A percentile compares a stretch with the other conserved stretches of the same genome.
Conservation (phyloP, 441 rosid genomes). For the Pelargonium citronellum region DNA sequence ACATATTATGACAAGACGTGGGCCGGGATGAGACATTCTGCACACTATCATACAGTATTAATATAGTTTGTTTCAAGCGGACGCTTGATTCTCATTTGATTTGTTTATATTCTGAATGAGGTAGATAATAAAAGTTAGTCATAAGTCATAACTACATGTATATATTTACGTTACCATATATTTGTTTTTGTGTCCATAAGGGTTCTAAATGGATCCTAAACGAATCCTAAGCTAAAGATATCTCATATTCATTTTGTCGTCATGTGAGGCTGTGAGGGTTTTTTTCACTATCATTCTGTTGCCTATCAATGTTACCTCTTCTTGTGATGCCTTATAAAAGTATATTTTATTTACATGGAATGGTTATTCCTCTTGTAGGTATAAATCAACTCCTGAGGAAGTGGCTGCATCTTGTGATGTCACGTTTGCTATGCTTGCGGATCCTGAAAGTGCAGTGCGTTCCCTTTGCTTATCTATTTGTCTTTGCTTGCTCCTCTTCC, state of each 20-base stretch:
- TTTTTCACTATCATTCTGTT: too few species aligned
- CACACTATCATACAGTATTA: neutral
- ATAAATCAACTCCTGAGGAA: constrained; percentile 73
- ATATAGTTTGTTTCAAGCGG: neutral
- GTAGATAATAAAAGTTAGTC: neutral
- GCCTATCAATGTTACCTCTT: too few species aligned
- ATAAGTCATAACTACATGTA: too few species aligned
- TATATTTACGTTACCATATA: too few species aligned
- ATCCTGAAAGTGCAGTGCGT: constrained; percentile 97
- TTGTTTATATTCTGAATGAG: neutral
- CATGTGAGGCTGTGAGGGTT: too few species aligned
- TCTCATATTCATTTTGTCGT: too few species aligned
- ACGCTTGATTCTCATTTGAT: neutral
- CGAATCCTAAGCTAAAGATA: too few species aligned
- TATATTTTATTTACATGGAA: neutral
- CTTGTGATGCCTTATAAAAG: neutral
- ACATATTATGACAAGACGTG: neutral
- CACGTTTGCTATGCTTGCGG: constrained; percentile 89
- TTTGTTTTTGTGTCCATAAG: too few species aligned
- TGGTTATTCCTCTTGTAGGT: constrained; percentile 36
- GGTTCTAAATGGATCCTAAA: too few species aligned
- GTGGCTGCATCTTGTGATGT: constrained; percentile 79
- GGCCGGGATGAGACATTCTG: neutral
- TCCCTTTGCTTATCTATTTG: constrained; percentile 22
- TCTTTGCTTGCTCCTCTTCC: constrained; percentile 15